Percentiles rank a stretch among this genome's conserved stretches.
Evolutionary conservation across 768 basidiomycete species (phyloP).

Genomic region (Neoboletus brunneissimus): DNA sequence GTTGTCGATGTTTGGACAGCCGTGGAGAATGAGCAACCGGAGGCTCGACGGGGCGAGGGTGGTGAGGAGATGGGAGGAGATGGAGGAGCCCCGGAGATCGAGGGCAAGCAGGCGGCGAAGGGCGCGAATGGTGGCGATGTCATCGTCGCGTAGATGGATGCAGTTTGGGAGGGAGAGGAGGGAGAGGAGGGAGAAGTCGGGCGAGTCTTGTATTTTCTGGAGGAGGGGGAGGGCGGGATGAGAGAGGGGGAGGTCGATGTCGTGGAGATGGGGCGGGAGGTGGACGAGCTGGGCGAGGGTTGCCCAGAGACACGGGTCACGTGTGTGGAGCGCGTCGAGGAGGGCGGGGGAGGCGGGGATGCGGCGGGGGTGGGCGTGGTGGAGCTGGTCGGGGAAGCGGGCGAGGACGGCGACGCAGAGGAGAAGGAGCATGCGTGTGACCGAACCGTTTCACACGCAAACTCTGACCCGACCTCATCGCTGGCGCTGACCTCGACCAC

Average conservation of each 20-base stretch:
- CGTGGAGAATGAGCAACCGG: conserved; percentile 53
- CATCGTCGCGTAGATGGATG: conserved; percentile 54
- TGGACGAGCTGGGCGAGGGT: conserved; percentile 57
- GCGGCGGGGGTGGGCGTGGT: too few species aligned
- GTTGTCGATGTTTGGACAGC: conserved; percentile 51
- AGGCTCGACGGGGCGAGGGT: conserved; percentile 57
- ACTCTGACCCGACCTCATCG: conserved; percentile 13
- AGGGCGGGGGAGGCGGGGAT: conserved; percentile 42
- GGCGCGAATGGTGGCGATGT: conserved; percentile 45
- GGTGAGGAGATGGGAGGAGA: conserved; percentile 54
- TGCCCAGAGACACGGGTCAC: conserved; percentile 64
- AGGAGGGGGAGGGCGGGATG: conserved; percentile 55
- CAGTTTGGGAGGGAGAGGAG: conserved; percentile 59
- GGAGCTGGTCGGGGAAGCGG: conserved; percentile 38
- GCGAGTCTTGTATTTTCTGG: conserved; percentile 52
- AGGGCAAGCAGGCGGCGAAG: conserved; percentile 59
- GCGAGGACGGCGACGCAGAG: conserved; percentile 49
- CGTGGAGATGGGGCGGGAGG: conserved; percentile 41
- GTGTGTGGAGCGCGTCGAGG: conserved; percentile 33
- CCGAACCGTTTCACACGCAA: conserved; percentile 23
- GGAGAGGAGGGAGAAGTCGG: conserved; percentile 62
- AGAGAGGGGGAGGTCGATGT: conserved; percentile 48
- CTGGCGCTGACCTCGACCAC: conserved; percentile 25
- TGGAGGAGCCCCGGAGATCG: conserved; percentile 54
- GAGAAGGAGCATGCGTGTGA: too few species aligned